Evolutionary conservation across 1,284 basidiomycete species (phyloP).

Genomic region (Irpex rosettiformis): DNA sequence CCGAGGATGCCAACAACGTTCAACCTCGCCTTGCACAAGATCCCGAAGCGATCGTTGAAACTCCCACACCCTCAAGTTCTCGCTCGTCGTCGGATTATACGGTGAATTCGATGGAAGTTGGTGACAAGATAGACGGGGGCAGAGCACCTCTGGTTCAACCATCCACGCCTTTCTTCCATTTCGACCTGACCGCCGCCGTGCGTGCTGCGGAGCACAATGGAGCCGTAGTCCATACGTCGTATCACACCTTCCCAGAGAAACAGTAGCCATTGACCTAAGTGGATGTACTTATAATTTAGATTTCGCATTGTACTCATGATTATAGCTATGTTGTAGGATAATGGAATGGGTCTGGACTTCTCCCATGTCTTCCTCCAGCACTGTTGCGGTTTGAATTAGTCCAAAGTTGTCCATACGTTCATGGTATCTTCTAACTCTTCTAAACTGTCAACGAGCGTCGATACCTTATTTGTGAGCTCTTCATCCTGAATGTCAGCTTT

Average conservation of each 20-base stretch:
- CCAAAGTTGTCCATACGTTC: conserved; percentile 58
- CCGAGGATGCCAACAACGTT: not conserved
- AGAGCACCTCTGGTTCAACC: conserved; percentile 38
- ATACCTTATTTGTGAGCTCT: conserved; percentile 38
- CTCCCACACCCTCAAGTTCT: conserved; percentile 1
- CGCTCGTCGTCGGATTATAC: conserved; percentile 23
- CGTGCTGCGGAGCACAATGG: conserved; percentile 54
- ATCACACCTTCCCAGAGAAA: not conserved
- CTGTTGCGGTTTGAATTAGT: conserved; percentile 17
- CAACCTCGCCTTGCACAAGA: conserved; percentile 13
- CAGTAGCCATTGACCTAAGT: conserved; percentile 8
- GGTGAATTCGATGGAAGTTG: conserved; percentile 18
- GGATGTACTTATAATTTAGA: not conserved
- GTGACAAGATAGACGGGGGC: not conserved
- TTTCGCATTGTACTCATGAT: conserved; percentile 2
- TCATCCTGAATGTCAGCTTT: conserved; percentile 34
- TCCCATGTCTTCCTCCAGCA: not conserved
- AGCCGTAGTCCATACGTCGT: not conserved
- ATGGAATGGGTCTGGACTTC: not conserved
- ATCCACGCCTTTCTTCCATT: conserved; percentile 82
- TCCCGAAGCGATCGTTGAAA: conserved; percentile 10
- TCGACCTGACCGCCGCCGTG: conserved; percentile 73
- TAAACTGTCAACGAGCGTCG: conserved; percentile 49
- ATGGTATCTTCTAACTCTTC: conserved; percentile 63
- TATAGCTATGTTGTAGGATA: conserved; percentile 4